These are phyloP conservation scores for Leishmania major DNA, from an alignment of 208 protist genomes.

Conservation along the genomic window DNA sequence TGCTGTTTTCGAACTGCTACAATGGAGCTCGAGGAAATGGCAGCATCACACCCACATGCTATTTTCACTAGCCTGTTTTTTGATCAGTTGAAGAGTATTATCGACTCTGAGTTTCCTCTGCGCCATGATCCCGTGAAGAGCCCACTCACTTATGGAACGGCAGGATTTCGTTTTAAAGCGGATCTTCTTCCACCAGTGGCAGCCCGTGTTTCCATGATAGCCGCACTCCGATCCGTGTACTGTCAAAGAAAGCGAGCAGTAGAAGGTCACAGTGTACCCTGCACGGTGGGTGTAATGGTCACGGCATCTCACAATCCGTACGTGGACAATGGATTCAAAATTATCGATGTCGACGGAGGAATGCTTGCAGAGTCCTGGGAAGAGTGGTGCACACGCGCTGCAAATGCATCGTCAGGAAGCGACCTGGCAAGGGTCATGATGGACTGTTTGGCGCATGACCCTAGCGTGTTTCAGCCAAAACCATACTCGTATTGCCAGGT, in stretches of 20 bases:
- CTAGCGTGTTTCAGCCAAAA: background rate
- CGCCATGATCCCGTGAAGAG: slow-evolving; percentile 33
- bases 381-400: slow-evolving; percentile 50
- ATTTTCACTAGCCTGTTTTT: slow-evolving; percentile 16
- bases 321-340: slow-evolving; percentile 88
- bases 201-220: slow-evolving; percentile 62
- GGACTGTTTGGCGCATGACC: slow-evolving; percentile 26
- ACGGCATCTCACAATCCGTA: slow-evolving; percentile 90
- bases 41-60: background rate
- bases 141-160: slow-evolving; percentile 70
- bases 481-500: slow-evolving; percentile 20
- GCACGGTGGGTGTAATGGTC: slow-evolving; percentile 73
- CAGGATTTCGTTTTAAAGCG: slow-evolving; percentile 72
- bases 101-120: slow-evolving; percentile 47
- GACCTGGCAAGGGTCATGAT: slow-evolving; percentile 51
- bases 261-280: background rate
- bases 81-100: slow-evolving; percentile 20
- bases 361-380: slow-evolving; percentile 84
- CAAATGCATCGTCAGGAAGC: slow-evolving; percentile 53
- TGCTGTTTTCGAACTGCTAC: background rate
- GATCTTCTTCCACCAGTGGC: slow-evolving; percentile 58
- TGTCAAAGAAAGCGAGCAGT: slow-evolving; percentile 13
- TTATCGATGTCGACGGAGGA: slow-evolving; percentile 79
- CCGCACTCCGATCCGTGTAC: slow-evolving; percentile 52
- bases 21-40: background rate